Base-by-base conservation (phyloP, 2,329 filamentous ascomycete genomes). In the Colletotrichum musicola region DNA sequence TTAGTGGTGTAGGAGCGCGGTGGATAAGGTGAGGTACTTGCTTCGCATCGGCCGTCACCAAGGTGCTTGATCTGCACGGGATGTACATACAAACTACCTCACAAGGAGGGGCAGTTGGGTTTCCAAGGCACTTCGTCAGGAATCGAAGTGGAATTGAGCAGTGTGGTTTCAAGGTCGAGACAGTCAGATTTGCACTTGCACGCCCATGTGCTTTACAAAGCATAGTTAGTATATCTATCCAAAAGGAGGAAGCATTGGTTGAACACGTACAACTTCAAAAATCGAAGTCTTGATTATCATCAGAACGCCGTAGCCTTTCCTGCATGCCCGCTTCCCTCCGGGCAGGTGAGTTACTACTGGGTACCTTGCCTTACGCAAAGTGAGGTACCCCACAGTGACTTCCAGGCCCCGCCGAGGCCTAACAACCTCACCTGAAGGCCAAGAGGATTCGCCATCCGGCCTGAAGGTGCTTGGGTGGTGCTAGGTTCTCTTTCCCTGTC, bases 401-500 rank as follows among this genome's bases (percentile, higher is more conserved):
- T 68, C 40, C 27, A 44, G 27, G 54, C 47, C 65, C 65, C 61
- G 54, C 47, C 47, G 51, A 49, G 54, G 44, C 20, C 54, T 68
- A 64, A 68, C 61, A 68, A 50, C 40, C 42, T 35, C 30, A 35
- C 30, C 30, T 35, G 30, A 35, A 35, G 53, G 30, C 30, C 27
- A 38, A 42, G 40, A 25, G 53, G 16, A 68, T 63, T 58, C 53
- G 64, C 64, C 64, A 68, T 68, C 46, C 51, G 51, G 51, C 53
- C 46, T 57, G 53, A 35, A 35, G 30, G 30, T 35, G 30, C 30
- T 35, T 35, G 30, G 30, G 30, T 35, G 22, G 22, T 25, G 22
- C 22, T 25, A 25, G 22, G 22, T 25, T 25, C 22, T 25, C 22
- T 25, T 25, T 25, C 22, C 22, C 22, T 25, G 22, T 4, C 2